Conservation (phyloP, 495 filamentous ascomycete species). For the Annulohypoxylon bovei region DNA sequence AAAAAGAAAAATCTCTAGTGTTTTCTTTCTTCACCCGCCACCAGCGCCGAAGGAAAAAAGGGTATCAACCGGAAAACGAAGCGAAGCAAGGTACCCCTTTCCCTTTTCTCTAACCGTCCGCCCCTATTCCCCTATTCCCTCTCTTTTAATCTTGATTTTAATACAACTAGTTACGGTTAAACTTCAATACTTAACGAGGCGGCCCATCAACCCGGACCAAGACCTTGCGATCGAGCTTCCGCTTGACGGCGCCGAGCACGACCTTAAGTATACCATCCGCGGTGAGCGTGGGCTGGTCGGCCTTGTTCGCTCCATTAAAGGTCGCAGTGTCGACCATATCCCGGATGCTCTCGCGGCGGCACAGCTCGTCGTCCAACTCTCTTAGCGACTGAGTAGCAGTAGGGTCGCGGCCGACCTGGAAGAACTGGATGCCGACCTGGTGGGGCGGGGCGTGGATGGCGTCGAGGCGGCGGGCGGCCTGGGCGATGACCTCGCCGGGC, state of each 20-base stretch:
- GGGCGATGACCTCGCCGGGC: conserved; percentile 74
- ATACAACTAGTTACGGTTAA: not conserved
- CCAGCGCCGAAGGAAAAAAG: not conserved
- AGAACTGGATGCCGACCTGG: conserved; percentile 96
- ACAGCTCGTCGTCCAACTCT: conserved; percentile 82
- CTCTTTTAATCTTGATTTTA: not conserved
- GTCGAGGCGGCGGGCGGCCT: conserved; percentile 76
- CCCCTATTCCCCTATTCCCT: not conserved
- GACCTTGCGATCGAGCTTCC: conserved; percentile 64
- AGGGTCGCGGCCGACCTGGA: conserved; percentile 86
- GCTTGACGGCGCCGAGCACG: conserved; percentile 79
- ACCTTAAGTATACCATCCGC: conserved; percentile 81
- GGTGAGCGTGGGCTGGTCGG: conserved; percentile 49
- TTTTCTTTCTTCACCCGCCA: not conserved
- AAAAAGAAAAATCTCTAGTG: not conserved
- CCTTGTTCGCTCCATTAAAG: conserved; percentile 63
- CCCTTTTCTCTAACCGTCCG: not conserved
- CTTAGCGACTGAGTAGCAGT: conserved; percentile 70
- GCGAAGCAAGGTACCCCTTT: not conserved
- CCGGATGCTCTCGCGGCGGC: conserved; percentile 64
- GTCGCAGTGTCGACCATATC: conserved; percentile 97
- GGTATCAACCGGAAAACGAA: not conserved
- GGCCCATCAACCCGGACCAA: conserved; percentile 25
- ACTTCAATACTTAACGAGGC: not conserved
- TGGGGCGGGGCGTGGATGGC: conserved; percentile 74